Evolutionary conservation across 495 filamentous ascomycete species (phyloP), one percentile per base, ranked within the genome.

Genomic region (Xylaria nigripes): DNA sequence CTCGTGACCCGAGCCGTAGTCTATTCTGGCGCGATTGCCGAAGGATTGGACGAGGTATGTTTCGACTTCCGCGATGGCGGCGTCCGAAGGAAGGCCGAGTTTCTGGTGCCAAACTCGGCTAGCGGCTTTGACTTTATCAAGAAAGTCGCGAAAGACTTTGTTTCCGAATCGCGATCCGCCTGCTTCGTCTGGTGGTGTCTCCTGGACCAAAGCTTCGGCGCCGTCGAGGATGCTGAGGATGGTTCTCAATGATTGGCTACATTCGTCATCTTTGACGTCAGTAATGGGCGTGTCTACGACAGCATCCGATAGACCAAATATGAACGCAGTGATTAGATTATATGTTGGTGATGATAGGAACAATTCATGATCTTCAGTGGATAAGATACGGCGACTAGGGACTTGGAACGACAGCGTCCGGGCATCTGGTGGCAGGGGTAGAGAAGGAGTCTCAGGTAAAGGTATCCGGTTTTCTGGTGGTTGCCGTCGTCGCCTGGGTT

Each of bases 1-100:
- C 70, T 98, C 93, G 67, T 98, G 93, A 7, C 93, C 93, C 0
- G 89, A 94, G 58, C 93, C 93, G 70, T 98, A 98, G 72, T 98
- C 93, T 57, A 98, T 88, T n/a, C 93, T 81, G 25, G 81, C 79
- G 45, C 83, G 77, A 65, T 93, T 95, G 44, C 93, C 93, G 45
- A 96, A 86, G 1, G 85, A 85, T 61, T 95, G 80, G 54, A 80
- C 70, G 45, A 99, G 76, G 64, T 99, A 99, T 38, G 83, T 79
- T 7, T 84, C 84, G 6, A 83, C 74, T 66, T 98, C 93, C 1
- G 73, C 66, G 25, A 85, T 76, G 4, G 86, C 84, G 3, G 71
- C 75, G 21, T 66, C 48, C 45, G 78, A 71, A n/a, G 71, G 51
- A 22, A 86, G 47, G 2, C 78, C 81, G 2, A 85, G 74, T 38